These are phyloP conservation scores for Lophium mytilinum DNA, from an alignment of 495 filamentous ascomycete genomes.

Conservation along the genomic window DNA sequence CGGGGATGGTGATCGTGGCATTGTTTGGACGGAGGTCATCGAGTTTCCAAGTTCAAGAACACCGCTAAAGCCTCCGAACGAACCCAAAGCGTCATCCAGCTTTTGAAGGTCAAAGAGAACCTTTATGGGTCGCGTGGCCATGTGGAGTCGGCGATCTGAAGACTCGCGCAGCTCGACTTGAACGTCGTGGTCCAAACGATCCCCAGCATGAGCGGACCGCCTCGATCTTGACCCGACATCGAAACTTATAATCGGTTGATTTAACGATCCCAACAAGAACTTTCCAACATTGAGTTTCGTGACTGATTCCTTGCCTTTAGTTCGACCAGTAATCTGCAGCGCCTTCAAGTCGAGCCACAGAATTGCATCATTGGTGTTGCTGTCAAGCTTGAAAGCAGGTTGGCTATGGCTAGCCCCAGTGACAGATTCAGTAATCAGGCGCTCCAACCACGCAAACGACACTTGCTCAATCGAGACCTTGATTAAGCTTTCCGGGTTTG, in stretches of 20 bases:
- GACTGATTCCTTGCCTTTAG: conserved; percentile 9
- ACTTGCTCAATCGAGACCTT: conserved; percentile 12
- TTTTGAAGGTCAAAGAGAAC: conserved; percentile 69
- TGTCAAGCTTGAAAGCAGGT: conserved; percentile 1
- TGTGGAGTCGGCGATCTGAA: conserved; percentile 40
- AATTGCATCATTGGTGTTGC: conserved; percentile 15
- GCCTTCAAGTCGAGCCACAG: conserved; percentile 8
- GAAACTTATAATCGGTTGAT: conserved; percentile 59
- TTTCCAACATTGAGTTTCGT: conserved; percentile 45
- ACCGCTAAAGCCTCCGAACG: conserved; percentile 87
- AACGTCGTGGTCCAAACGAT: conserved; percentile 9
- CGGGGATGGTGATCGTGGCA: conserved; percentile 30
- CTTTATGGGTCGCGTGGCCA: conserved; percentile 75
- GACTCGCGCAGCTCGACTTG: conserved; percentile 16
- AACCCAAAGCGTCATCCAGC: conserved; percentile 77
- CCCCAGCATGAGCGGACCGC: conserved; percentile 7
- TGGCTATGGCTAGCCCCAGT: neutral
- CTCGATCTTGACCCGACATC: conserved; percentile 2
- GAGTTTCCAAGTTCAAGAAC: conserved; percentile 83
- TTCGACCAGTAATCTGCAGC: conserved; percentile 4
- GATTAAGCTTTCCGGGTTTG: neutral
- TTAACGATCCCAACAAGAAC: conserved; percentile 58
- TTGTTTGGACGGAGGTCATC: conserved; percentile 62
- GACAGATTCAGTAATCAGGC: conserved; percentile 9
- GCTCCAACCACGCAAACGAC: conserved; percentile 16